These are phyloP conservation scores for Penicillium dipodomyicola DNA, from an alignment of 495 filamentous ascomycete genomes.

Conservation along the genomic window DNA sequence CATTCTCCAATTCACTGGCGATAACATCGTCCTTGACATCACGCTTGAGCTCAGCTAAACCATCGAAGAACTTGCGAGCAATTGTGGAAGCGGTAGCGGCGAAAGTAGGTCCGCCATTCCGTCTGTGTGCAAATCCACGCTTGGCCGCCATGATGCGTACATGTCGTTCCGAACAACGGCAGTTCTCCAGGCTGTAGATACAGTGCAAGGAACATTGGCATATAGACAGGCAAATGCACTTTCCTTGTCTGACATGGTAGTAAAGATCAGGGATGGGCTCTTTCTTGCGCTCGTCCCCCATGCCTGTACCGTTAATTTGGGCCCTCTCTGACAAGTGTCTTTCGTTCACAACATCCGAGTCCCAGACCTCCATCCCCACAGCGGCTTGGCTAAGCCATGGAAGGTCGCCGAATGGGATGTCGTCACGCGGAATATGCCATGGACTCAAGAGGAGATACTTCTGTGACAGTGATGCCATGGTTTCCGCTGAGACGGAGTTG, in stretches of 20 bases:
- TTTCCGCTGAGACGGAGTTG: slow-evolving; percentile 24
- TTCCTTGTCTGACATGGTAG: slow-evolving; percentile 27
- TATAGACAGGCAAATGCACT: slow-evolving; percentile 35
- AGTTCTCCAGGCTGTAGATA: slow-evolving; percentile 29
- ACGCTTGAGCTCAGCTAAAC: slow-evolving; percentile 21
- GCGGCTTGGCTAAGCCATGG: slow-evolving; percentile 27
- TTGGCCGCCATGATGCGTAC: slow-evolving; percentile 32
- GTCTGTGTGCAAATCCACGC: slow-evolving; percentile 17
- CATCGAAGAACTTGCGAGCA: slow-evolving; percentile 32
- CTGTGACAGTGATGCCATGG: slow-evolving; percentile 35
- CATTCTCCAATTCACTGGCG: slow-evolving; percentile 20
- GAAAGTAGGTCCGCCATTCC: slow-evolving; percentile 9
- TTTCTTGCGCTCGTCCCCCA: slow-evolving; percentile 38
- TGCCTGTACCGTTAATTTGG: slow-evolving; percentile 29
- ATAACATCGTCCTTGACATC: slow-evolving; percentile 21
- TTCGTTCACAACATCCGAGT: slow-evolving; percentile 29
- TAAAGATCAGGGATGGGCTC: slow-evolving; percentile 21
- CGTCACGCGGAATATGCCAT: slow-evolving; percentile 12
- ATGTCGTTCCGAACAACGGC: slow-evolving; percentile 39
- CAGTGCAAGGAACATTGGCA: slow-evolving; percentile 38
- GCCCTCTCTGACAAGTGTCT: slow-evolving; percentile 33
- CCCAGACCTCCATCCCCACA: neutral
- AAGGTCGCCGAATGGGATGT: slow-evolving; percentile 20
- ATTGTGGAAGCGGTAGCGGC: slow-evolving; percentile 25
- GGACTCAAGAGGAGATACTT: slow-evolving; percentile 34